phyloP scores from a whole-genome alignment of 306 rosid genomes.

The Malus fusca region DNA sequence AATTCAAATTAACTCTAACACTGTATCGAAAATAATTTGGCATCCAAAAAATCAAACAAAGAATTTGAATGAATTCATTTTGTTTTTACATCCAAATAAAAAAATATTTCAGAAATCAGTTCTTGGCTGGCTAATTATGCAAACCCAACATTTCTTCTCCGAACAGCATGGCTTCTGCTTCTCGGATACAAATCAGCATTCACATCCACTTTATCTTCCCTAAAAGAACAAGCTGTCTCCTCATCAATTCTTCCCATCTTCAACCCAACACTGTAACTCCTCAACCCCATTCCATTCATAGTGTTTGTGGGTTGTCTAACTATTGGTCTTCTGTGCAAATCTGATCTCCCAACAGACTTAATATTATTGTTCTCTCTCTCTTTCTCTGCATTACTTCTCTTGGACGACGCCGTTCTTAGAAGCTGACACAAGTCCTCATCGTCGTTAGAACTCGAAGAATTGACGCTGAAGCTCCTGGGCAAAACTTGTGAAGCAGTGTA shows the following conservation, averaged over 20 bases:
- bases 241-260: constrained; percentile 49
- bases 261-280: constrained; percentile 28
- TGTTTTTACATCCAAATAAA: neutral
- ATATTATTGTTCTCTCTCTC: neutral
- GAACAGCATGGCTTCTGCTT: constrained; percentile 16
- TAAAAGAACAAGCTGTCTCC: constrained; percentile 41
- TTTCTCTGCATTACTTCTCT: neutral
- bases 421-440: constrained; percentile 4
- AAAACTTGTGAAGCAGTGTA: constrained; percentile 2
- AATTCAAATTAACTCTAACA: no score
- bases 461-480: constrained; percentile 16
- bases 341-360: neutral
- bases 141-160: neutral
- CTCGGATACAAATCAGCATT: constrained; percentile 22
- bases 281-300: constrained; percentile 16
- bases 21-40: no score
- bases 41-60: neutral
- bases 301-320: neutral
- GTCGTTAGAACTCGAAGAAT: neutral
- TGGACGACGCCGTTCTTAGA: neutral
- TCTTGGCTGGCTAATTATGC: neutral
- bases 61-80: neutral
- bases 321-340: constrained; percentile 1
- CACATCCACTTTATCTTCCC: constrained; percentile 20
- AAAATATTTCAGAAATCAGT: neutral